Evolutionary conservation across 2,329 filamentous ascomycete genomes (phyloP).

Genomic region (Zymoseptoria tritici): DNA sequence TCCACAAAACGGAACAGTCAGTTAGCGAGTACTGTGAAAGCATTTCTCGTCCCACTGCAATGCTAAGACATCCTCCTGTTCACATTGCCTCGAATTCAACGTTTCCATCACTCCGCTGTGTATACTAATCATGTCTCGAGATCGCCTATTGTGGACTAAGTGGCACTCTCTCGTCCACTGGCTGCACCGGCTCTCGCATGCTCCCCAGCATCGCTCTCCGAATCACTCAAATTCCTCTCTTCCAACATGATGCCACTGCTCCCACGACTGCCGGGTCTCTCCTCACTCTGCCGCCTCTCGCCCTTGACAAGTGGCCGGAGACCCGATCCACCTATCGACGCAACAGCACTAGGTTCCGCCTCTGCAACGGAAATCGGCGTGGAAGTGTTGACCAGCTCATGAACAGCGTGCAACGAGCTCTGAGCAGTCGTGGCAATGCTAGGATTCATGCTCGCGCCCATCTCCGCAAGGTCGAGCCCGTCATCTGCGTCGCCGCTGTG

Average conservation of each 20-base stretch:
- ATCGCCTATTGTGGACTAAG: neutral
- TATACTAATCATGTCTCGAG: too few species aligned
- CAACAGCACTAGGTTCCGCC: conserved; percentile 24
- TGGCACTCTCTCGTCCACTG: neutral
- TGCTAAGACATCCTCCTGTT: too few species aligned
- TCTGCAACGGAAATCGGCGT: conserved; percentile 33
- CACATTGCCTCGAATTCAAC: too few species aligned
- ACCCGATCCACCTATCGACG: conserved; percentile 7
- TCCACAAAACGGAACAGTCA: too few species aligned
- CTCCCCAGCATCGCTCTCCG: conserved; percentile 29
- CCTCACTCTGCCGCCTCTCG: conserved; percentile 20
- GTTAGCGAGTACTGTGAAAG: too few species aligned
- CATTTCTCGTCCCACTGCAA: too few species aligned
- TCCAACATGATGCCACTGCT: conserved; percentile 35
- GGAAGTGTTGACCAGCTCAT: conserved; percentile 28
- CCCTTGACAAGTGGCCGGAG: conserved; percentile 8
- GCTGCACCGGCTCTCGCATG: neutral
- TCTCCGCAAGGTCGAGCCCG: conserved; percentile 7
- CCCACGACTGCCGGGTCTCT: conserved; percentile 29
- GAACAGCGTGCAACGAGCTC: conserved; percentile 23
- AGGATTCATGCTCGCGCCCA: conserved; percentile 4
- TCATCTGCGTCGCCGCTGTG: conserved; percentile 1
- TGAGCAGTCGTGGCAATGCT: neutral
- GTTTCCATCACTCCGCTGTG: too few species aligned
- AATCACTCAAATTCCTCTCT: conserved; percentile 32